Conservation (phyloP, 129 eudicot species). For the Centaurea solstitialis region DNA sequence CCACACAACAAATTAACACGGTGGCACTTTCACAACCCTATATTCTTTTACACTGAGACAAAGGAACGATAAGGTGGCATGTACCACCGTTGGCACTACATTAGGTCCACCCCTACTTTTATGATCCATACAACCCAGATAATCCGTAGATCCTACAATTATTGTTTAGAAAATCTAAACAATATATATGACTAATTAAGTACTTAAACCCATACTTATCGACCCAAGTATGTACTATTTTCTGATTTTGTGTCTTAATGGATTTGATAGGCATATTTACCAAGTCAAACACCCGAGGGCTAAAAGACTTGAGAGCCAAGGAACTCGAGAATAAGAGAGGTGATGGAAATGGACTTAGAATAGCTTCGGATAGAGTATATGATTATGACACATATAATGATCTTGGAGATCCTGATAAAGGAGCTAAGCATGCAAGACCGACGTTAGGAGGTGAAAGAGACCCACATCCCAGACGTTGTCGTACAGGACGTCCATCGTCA, state of each 20-base stretch:
- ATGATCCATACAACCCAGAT: not conserved
- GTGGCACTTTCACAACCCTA: too few species aligned
- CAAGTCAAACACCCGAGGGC: constrained; percentile 76
- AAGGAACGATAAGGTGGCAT: too few species aligned
- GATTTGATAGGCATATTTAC: constrained; percentile 70
- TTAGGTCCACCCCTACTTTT: too few species aligned
- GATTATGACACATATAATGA: constrained; percentile 84
- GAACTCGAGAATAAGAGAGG: constrained; percentile 73
- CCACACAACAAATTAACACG: too few species aligned
- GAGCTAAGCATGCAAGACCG: constrained; percentile 62
- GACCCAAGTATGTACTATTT: too few species aligned
- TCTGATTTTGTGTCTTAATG: not conserved
- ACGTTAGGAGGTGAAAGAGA: constrained; percentile 58
- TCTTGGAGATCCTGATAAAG: constrained; percentile 10
- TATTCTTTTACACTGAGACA: too few species aligned
- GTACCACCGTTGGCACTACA: too few species aligned
- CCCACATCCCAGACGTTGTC: constrained; percentile 86
- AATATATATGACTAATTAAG: not conserved
- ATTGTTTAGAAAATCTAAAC: constrained; percentile 12
- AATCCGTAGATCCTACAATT: too few species aligned
- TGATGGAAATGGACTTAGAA: constrained; percentile 66
- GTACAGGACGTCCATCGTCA: constrained; percentile 73
- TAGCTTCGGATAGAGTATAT: constrained; percentile 61
- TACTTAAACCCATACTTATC: not conserved
- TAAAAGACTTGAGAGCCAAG: constrained; percentile 55